Evolutionary conservation across 2,329 filamentous ascomycete genomes (phyloP), one percentile per base, ranked within the genome.

Genomic region (Pyrenophora tritici-repentis): DNA sequence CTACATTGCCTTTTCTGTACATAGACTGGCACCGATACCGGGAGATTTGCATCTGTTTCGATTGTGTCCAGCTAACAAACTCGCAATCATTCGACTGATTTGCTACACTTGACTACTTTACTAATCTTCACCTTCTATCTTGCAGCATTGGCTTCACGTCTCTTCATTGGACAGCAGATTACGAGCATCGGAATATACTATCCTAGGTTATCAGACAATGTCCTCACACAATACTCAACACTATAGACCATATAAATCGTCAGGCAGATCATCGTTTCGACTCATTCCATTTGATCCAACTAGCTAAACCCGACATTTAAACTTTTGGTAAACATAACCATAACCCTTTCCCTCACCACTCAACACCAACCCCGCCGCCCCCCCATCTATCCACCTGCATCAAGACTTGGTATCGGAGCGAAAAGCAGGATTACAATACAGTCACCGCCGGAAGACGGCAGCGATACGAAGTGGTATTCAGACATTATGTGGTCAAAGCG

Each of bases 401-500:
- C 52, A 46, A 42, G 39, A 52, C 60, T 48, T 64, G 62, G 61
- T 65, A 62, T 66, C 55, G 53, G 50, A 58, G 40, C 47, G 50
- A 58, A 58, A 56, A 50, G 42, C 58, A 58, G 47, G 39, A 62
- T 57, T 66, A 68, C 55, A 60, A 53, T 70, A 68, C 64, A 70
- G 41, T 34, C 47, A 26, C 42, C 45, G 33, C 50, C 49, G 42
- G 29, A 10, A 35, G 18, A 26, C 26, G 42, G 17, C 50, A 20
- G 18, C 26, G 34, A 43, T 26, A 43, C 55, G 54, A 63, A 62
- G 55, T 62, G 55, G 56, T 62, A 68, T 71, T 70, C 59, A 71
- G 59, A 72, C 68, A 72, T 72, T 72, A 71, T 20, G 42, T 58
- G 63, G 66, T 63, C 67, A 51, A 29, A 58, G 47, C 35, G 66